Base-by-base conservation (phyloP, 305 asterid genomes). In the Solanum aculeatissimum region DNA sequence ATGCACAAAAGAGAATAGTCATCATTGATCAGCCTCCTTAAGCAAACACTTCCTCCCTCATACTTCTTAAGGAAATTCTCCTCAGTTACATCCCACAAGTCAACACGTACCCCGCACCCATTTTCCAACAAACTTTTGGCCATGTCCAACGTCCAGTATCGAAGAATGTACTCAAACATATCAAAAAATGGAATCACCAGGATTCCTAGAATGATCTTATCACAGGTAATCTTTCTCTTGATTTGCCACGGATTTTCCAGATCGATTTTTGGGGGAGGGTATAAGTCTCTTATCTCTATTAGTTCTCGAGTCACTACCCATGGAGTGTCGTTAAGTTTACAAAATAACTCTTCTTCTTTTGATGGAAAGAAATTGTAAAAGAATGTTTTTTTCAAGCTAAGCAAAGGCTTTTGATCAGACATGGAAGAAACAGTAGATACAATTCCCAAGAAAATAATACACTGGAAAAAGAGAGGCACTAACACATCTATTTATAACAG, bases 241-340 rank as follows among this genome's bases (percentile, higher is more conserved):
- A 93, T 91, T 38, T 79, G 80, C 97, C 94, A 91, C 3, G 93
- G 93, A 13, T 13, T 72, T 21, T 72, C 0, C 1, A 45, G 0
- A 25, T 89, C 69, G 4, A 35, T 82, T 4, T 62, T 85, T 1
- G 89, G 89, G 2, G 74, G 1, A 19, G n/a, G 42, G 0, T 93
- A 90, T 3, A 89, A 86, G 25, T 90, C 95, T 32, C 91, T 54
- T 3, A 92, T 91, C 87, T 92, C 93, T 60, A 91, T 86, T 65
- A 92, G 84, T 53, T 32, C 15, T 19, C 85, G 71, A 42, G 43
- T 57, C 11, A 45, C 43, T 57, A 40, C 57, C 49, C 65, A 45
- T 23, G 19, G 72, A 5, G 4, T 86, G 88, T 25, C 69, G 86
- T 29, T 60, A 45, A 8, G 84, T 68, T 19, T 80, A 49, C 32